Percentiles rank a stretch among this genome's conserved stretches.
Evolutionary conservation across 306 rosid species (phyloP).

Genomic region (Cicer chorassanicum): DNA sequence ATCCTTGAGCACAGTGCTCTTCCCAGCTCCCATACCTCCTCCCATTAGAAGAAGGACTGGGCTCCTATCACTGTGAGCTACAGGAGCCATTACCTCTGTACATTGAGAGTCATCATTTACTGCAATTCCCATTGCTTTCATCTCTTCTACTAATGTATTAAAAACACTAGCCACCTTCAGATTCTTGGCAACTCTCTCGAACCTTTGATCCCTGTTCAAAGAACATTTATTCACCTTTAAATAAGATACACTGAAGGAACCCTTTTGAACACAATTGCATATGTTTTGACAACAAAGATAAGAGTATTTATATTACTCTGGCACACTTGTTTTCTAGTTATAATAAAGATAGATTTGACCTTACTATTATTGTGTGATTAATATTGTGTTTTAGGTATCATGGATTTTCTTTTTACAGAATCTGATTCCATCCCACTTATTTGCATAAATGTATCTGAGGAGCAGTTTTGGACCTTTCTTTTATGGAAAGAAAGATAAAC

Average conservation of each 20-base stretch:
- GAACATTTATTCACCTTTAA: conserved; percentile 38
- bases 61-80: conserved; percentile 90
- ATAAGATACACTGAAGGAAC: neutral
- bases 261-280: conserved; percentile 16
- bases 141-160: conserved; percentile 84
- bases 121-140: conserved; percentile 94
- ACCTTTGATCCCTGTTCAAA: conserved; percentile 79
- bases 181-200: conserved; percentile 85
- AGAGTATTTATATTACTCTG: neutral
- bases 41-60: conserved; percentile 98
- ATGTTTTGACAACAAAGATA: conserved; percentile 23
- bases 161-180: conserved; percentile 96
- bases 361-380: neutral
- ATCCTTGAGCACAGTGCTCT: conserved; percentile 93
- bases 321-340: no score
- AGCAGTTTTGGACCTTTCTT: neutral
- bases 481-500: neutral
- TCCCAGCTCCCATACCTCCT: conserved; percentile 99
- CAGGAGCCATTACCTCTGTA: conserved; percentile 98
- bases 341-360: neutral
- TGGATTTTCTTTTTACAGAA: neutral
- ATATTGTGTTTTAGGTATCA: neutral
- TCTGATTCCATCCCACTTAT: neutral
- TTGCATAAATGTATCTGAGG: conserved; percentile 5
- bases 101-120: conserved; percentile 81